phyloP scores from a whole-genome alignment of 345 rosid genomes.

The Turritis glabra region DNA sequence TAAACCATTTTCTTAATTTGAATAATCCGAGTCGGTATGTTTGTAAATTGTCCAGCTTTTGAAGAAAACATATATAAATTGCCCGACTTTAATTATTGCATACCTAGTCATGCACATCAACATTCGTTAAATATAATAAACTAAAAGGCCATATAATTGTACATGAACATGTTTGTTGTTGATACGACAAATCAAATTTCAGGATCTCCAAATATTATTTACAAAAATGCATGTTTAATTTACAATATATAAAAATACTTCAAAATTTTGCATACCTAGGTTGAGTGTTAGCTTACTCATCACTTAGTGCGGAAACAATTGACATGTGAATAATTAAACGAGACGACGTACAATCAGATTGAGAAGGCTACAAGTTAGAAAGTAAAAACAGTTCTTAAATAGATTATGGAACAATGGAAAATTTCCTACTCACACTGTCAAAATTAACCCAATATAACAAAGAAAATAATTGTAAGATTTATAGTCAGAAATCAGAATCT shows the following conservation, averaged over 20 bases:
- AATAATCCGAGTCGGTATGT: slow-evolving; percentile 5
- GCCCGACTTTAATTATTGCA: slow-evolving; percentile 21
- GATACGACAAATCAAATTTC: slow-evolving; percentile 25
- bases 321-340: neutral
- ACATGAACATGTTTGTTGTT: slow-evolving; percentile 29
- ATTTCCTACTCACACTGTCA: no score
- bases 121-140: slow-evolving; percentile 12
- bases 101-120: slow-evolving; percentile 38
- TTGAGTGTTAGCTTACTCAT: neutral
- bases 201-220: neutral
- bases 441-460: no score
- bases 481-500: no score
- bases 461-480: no score
- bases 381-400: no score
- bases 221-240: neutral
- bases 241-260: neutral
- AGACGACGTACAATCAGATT: neutral
- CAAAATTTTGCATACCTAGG: neutral
- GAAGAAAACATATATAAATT: neutral
- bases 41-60: slow-evolving; percentile 3
- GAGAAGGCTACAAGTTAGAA: no score
- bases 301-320: neutral
- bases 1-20: neutral
- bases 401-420: no score
- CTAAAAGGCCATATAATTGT: slow-evolving; percentile 22